Base-by-base conservation (phyloP, 768 basidiomycete genomes). In the Terana coerulea region DNA sequence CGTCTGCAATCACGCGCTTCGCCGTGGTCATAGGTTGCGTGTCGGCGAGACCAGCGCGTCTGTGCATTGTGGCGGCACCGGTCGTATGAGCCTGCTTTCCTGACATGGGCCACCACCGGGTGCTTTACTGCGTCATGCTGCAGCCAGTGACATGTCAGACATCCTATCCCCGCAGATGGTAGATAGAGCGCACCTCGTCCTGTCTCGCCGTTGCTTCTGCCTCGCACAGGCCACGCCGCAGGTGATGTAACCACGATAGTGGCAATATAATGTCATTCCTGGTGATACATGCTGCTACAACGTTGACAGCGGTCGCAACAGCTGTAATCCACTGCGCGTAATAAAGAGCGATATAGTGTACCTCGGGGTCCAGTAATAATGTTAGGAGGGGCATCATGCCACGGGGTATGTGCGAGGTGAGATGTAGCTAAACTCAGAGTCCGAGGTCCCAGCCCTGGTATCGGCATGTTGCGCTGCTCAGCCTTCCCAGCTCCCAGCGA, bases 171-270 rank as follows among this genome's bases (percentile, higher is more conserved):
- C 25, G 21, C 35, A 35, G 40, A 43, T 15, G 37, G 31, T 34
- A 50, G 47, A 46, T 41, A 49, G 47, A 53, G 37, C 47, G 30
- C 29, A 24, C 30, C 30, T 19, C 29, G 52, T n/a, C 9, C 33
- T 29, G 21, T 47, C 31, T 34, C 31, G 37, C 44, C 24, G 39
- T 21, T 24, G 26, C 9, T 31, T 28, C 42, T 48, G 58, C 63
- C 63, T 60, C 53, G 53, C 56, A 52, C 49, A 31, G 43, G 56
- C 59, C 63, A 64, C 59, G 63, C 55, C 19, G 42, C 34, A 31
- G 34, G 44, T 34, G 43, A 49, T 46, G 28, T 46, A 35, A 52
- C 24, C 28, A 19, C 21, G 19, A 33, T 34, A 26, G 33, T 34
- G 19, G 14, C 28, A 24, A 37, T 42, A 51, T 44, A 47, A 51